A percentile compares a stretch with the other conserved stretches of the same genome.
Evolutionary conservation across 768 basidiomycete genomes (phyloP).

Genomic region (Cystobasidium ongulense): DNA sequence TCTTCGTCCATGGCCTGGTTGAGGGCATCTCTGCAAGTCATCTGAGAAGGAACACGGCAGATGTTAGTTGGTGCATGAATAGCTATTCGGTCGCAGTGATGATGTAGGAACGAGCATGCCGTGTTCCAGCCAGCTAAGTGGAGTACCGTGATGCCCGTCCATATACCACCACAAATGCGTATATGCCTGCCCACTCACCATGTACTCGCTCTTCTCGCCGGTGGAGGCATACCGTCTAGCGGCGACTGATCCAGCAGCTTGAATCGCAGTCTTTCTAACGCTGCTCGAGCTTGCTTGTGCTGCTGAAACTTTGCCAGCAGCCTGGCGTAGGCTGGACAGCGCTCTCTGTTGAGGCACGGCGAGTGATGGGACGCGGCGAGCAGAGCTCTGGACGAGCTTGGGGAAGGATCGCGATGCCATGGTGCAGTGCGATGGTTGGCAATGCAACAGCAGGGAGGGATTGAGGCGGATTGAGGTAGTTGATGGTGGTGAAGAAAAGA

Average conservation of each 20-base stretch:
- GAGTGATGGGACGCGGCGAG: not conserved
- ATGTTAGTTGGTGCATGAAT: not conserved
- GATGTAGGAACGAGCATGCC: not conserved
- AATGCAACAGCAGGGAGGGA: no score
- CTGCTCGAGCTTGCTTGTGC: not conserved
- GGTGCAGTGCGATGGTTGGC: not conserved
- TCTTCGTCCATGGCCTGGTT: conserved; percentile 99
- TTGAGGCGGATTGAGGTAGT: not conserved
- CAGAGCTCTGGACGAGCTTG: not conserved
- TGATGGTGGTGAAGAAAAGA: not conserved
- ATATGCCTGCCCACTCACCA: conserved; percentile 12
- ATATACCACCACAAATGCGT: not conserved
- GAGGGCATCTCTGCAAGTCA: conserved; percentile 97
- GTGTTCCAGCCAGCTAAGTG: not conserved
- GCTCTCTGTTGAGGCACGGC: not conserved
- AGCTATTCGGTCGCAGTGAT: not conserved
- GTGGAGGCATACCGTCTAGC: conserved; percentile 13
- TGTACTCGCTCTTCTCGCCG: conserved; percentile 26
- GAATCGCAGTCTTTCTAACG: not conserved
- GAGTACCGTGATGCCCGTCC: not conserved
- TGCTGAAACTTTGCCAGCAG: not conserved
- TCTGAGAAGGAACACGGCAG: conserved; percentile 49
- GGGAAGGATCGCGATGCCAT: conserved; percentile 25
- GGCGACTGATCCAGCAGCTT: conserved; percentile 1
- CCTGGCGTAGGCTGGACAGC: conserved; percentile 7